Percentiles rank a stretch among this genome's conserved stretches.
phyloP scores from a whole-genome alignment of 495 filamentous ascomycete genomes.

The Talaromyces stipitatus region DNA sequence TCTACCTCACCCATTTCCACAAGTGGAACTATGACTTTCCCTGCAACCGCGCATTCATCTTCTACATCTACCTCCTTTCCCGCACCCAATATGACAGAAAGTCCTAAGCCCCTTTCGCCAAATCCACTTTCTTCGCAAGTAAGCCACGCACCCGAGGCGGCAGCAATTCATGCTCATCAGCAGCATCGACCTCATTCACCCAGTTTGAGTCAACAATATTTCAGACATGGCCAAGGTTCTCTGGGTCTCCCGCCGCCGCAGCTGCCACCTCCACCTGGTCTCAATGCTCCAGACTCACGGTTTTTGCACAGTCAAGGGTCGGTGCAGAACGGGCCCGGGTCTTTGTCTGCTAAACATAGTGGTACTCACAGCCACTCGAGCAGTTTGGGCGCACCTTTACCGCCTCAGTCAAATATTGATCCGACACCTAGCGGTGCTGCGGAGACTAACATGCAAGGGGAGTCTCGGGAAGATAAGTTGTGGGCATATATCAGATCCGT shows the following conservation, averaged over 20 bases:
- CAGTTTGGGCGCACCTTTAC: slow-evolving; percentile 20
- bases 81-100: slow-evolving; percentile 68
- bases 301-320: slow-evolving; percentile 5
- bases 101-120: slow-evolving; percentile 79
- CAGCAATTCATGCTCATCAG: slow-evolving; percentile 19
- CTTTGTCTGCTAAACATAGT: slow-evolving; percentile 1
- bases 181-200: slow-evolving; percentile 60
- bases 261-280: slow-evolving; percentile 24
- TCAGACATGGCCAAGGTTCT: slow-evolving; percentile 34
- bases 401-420: slow-evolving; percentile 4
- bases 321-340: neutral
- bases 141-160: slow-evolving; percentile 42
- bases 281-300: slow-evolving; percentile 9
- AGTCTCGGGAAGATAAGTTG: slow-evolving; percentile 31
- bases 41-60: slow-evolving; percentile 32
- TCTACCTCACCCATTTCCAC: slow-evolving; percentile 50
- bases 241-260: slow-evolving; percentile 27
- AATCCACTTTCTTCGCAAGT: slow-evolving; percentile 54
- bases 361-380: slow-evolving; percentile 13
- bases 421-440: slow-evolving; percentile 1
- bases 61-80: slow-evolving; percentile 60
- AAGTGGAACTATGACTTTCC: slow-evolving; percentile 37
- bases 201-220: slow-evolving; percentile 57
- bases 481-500: slow-evolving; percentile 40
- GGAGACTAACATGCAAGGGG: slow-evolving; percentile 18